Conservation (phyloP, 352 stramenopile genomes). For the Phytophthora multivora region DNA sequence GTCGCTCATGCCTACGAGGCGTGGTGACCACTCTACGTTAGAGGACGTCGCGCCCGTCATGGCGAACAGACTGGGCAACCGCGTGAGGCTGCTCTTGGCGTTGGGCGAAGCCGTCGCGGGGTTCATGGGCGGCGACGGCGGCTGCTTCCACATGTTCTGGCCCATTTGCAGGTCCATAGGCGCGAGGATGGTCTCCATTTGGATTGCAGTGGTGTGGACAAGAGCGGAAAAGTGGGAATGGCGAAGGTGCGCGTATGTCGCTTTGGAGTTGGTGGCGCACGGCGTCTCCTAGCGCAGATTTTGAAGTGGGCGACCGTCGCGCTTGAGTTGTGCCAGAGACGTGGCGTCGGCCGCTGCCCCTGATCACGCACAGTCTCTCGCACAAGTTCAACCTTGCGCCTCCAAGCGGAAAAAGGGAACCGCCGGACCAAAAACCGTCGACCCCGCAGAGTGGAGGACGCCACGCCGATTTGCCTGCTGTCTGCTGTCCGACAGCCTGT, state of each 20-base stretch:
- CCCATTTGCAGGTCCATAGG: slow-evolving; percentile 55
- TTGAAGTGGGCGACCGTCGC: slow-evolving; percentile 29
- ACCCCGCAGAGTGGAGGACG: no score
- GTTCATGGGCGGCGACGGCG: slow-evolving; percentile 14
- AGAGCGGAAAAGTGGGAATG: slow-evolving; percentile 8
- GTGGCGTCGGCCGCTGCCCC: slow-evolving; percentile 1
- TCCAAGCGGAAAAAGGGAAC: slow-evolving; percentile 30
- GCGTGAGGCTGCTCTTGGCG: slow-evolving; percentile 42
- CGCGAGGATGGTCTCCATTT: slow-evolving; percentile 75
- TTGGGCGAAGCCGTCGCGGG: slow-evolving; percentile 8
- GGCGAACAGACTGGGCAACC: slow-evolving; percentile 60
- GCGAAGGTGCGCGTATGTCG: slow-evolving; percentile 1
- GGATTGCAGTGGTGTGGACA: not conserved
- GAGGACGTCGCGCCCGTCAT: slow-evolving; percentile 11
- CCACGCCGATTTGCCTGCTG: no score
- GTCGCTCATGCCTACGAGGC: slow-evolving; percentile 68
- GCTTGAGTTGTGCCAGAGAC: slow-evolving; percentile 18
- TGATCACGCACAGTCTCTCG: slow-evolving; percentile 15
- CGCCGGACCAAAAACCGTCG: slow-evolving; percentile 10
- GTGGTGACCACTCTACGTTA: slow-evolving; percentile 44
- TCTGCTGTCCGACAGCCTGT: no score
- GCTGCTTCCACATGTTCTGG: slow-evolving; percentile 35
- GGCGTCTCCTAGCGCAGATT: slow-evolving; percentile 32
- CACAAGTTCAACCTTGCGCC: slow-evolving; percentile 23
- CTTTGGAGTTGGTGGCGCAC: slow-evolving; percentile 9